Conservation (phyloP, 768 basidiomycete genomes). For the Tulasnella sp. region DNA sequence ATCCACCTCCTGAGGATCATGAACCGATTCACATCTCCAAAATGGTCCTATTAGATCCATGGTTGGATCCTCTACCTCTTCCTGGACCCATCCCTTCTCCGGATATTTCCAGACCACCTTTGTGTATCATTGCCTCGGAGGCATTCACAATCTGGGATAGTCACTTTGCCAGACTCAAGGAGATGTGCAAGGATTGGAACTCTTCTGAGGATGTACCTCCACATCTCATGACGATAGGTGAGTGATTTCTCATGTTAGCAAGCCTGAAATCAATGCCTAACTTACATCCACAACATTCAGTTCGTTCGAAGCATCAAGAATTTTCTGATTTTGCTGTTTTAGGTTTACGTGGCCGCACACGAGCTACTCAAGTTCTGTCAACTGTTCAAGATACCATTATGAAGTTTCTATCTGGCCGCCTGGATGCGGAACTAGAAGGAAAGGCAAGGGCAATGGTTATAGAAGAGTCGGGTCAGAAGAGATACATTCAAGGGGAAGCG, state of each 20-base stretch:
- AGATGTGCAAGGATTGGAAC: slow-evolving; percentile 42
- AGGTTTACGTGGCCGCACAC: background rate
- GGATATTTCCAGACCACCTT: slow-evolving; percentile 21
- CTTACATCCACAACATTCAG: slow-evolving; percentile 4
- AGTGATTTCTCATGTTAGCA: slow-evolving; percentile 1
- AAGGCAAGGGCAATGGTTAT: slow-evolving; percentile 13
- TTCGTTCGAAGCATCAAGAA: slow-evolving; percentile 14
- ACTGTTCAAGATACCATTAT: slow-evolving; percentile 10
- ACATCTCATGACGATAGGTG: slow-evolving; percentile 16
- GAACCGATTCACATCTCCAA: slow-evolving; percentile 42
- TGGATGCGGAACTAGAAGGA: slow-evolving; percentile 10
- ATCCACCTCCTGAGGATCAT: slow-evolving; percentile 30
- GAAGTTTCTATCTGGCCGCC: slow-evolving; percentile 10
- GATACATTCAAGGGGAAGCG: slow-evolving; percentile 3
- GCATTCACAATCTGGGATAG: slow-evolving; percentile 65
- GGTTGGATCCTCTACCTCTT: slow-evolving; percentile 61
- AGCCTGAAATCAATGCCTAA: background rate
- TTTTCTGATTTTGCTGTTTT: slow-evolving; percentile 15
- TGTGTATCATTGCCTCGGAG: slow-evolving; percentile 65
- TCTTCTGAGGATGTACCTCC: background rate
- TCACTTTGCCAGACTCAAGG: slow-evolving; percentile 49
- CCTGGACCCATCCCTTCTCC: slow-evolving; percentile 33
- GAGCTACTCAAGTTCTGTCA: background rate
- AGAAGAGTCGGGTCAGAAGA: slow-evolving; percentile 5
- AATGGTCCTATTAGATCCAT: slow-evolving; percentile 63